These are phyloP conservation scores for Corymbia calophylla DNA, from an alignment of 441 rosid species.

Conservation along the genomic window DNA sequence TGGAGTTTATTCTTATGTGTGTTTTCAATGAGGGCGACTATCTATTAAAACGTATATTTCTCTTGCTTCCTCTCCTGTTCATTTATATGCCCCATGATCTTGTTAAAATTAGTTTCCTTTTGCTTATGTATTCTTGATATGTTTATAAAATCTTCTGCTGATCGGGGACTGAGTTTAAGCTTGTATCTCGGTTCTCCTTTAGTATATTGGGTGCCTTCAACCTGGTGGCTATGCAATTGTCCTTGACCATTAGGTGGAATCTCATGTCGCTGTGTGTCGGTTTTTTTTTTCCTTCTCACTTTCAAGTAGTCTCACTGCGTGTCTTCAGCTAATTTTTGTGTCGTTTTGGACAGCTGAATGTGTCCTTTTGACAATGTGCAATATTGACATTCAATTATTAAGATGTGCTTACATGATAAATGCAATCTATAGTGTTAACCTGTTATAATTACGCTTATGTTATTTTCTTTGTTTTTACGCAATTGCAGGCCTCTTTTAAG, in stretches of 20 bases:
- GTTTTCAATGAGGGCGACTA: conserved; percentile 83
- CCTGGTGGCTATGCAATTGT: not conserved
- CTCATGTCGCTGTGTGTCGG: not conserved
- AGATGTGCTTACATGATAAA: not conserved
- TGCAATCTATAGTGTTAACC: not conserved
- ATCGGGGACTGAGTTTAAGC: not conserved
- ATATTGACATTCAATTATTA: not conserved
- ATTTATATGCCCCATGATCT: not conserved
- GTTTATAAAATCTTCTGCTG: not conserved
- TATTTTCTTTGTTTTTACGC: not conserved
- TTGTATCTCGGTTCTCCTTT: not conserved
- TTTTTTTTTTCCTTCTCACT: not conserved
- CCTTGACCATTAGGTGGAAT: not conserved
- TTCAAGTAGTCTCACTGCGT: not conserved
- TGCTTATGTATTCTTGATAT: not conserved
- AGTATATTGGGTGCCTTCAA: not conserved
- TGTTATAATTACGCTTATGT: not conserved
- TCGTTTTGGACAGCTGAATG: not conserved
- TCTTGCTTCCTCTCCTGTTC: not conserved
- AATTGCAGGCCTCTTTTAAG: conserved; percentile 65
- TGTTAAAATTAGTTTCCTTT: not conserved
- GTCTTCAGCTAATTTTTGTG: not conserved
- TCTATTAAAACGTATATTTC: conserved; percentile 51
- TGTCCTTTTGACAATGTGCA: not conserved
- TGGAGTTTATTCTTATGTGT: conserved; percentile 65